Evolutionary conservation across 495 filamentous ascomycete species (phyloP).

Genomic region (Xylaria intraflava): DNA sequence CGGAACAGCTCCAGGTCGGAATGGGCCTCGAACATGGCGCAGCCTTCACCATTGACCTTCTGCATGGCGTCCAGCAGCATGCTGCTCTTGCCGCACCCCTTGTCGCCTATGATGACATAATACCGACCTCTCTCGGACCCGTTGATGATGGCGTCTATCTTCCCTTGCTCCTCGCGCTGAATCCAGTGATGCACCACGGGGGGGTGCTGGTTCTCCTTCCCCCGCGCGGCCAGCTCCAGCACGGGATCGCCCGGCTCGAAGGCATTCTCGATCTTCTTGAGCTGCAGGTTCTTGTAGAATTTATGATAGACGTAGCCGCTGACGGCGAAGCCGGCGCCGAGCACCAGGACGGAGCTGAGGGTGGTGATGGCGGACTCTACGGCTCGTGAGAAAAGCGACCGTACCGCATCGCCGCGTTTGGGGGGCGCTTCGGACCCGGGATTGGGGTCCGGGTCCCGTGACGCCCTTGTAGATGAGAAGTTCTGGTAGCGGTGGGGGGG

Average conservation of each 20-base stretch:
- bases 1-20: constrained; percentile 93
- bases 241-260: constrained; percentile 90
- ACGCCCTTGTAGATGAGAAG: constrained; percentile 2
- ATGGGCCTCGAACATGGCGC: constrained; percentile 93
- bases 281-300: constrained; percentile 83
- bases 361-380: constrained; percentile 81
- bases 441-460: neutral
- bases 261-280: constrained; percentile 89
- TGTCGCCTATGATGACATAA: constrained; percentile 89
- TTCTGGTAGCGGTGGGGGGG: neutral
- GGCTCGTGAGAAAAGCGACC: constrained; percentile 58
- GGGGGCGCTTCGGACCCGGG: neutral
- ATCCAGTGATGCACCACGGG: constrained; percentile 74
- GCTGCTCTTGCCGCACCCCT: constrained; percentile 90
- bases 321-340: constrained; percentile 61
- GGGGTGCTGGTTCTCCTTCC: constrained; percentile 45
- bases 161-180: constrained; percentile 66
- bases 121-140: constrained; percentile 72
- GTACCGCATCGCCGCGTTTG: constrained; percentile 22
- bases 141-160: constrained; percentile 70
- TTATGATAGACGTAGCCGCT: constrained; percentile 82
- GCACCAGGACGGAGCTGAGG: constrained; percentile 71
- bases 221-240: constrained; percentile 75
- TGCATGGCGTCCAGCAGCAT: constrained; percentile 95
- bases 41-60: constrained; percentile 76